A percentile compares a stretch with the other conserved stretches of the same genome.
Evolutionary conservation across 371 early-diverging fungal genomes (phyloP).

Genomic region (Smittium mucronatum): DNA sequence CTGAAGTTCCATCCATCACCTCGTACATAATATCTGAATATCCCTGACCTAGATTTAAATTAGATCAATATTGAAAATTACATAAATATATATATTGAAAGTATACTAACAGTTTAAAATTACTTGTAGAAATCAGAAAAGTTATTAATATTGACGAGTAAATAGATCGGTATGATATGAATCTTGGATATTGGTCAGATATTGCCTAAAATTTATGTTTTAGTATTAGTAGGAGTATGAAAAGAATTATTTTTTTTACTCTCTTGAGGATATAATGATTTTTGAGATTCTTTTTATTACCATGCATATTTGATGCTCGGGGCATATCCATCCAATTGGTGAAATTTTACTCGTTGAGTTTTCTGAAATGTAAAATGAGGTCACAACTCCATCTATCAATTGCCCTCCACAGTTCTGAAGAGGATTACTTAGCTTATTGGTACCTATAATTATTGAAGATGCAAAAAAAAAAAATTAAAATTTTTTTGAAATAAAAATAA

Average conservation of each 20-base stretch:
- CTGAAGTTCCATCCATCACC: conserved; percentile 51
- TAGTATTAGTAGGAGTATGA: too few species aligned
- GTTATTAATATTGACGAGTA: conserved; percentile 6
- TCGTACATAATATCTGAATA: conserved; percentile 59
- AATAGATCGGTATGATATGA: neutral
- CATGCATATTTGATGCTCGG: neutral
- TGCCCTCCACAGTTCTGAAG: neutral
- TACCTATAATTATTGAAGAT: neutral
- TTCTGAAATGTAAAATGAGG: neutral
- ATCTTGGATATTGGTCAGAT: neutral
- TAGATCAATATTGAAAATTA: too few species aligned
- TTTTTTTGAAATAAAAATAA: too few species aligned
- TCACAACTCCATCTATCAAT: neutral
- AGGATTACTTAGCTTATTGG: neutral
- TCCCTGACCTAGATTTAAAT: conserved; percentile 36
- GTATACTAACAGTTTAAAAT: too few species aligned
- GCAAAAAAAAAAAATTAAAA: too few species aligned
- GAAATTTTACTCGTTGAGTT: neutral
- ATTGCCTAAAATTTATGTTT: too few species aligned
- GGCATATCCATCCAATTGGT: neutral
- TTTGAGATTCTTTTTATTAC: too few species aligned
- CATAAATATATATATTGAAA: too few species aligned
- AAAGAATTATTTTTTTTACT: too few species aligned
- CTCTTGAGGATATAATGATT: too few species aligned
- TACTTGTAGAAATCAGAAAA: conserved; percentile 9